Base-by-base conservation (phyloP, 176 grass and related monocot species). In the Avena atlantica region DNA sequence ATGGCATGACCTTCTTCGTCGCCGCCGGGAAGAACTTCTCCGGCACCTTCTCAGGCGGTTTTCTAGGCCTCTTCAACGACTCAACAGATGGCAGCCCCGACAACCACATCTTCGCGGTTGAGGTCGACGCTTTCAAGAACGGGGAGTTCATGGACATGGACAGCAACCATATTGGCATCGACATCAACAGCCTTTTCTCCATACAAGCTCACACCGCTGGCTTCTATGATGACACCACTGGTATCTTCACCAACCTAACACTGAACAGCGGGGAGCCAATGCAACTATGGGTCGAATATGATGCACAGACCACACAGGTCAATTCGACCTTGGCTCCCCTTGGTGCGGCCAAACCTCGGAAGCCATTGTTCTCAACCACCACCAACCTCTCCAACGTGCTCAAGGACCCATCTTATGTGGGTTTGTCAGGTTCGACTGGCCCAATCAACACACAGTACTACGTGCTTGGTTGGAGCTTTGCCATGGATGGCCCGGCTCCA, bases 381-480 rank as follows among this genome's bases (percentile, higher is more conserved):
- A 37, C 60, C 71, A 62, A 85, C 20, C 82, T 85, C 53, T 85
- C 83, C 0, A 2, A 24, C 0, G 24, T 85, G 59, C 70, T 77
- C 40, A 3, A n/a, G 1, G 71, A 85, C 0, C 13, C 27, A 6
- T 48, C 73, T 15, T 85, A 76, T 44, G 23, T 85, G 9, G 83
- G 83, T 23, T 78, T 85, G 23, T 77, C 83, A 2, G 10, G 69
- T 11, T 3, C 70, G 4, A 47, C 69, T 2, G 68, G 78, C 8
- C 5, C 40, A 14, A 0, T 64, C 37, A 80, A 60, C 55, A 16
- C 78, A 2, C 37, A 13, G 0, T 42, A 80, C 7, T 80, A 42
- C 2, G 36, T 88, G 40, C 36, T 88, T 27, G 87, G 87, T 3
- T 88, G 87, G 80, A 88, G 80, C 80, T 79, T 79, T 40, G 17